Percentiles rank a stretch among this genome's conserved stretches.
These are phyloP conservation scores for Catunica adiposa DNA, from an alignment of 2,329 filamentous ascomycete species.

Conservation along the genomic window DNA sequence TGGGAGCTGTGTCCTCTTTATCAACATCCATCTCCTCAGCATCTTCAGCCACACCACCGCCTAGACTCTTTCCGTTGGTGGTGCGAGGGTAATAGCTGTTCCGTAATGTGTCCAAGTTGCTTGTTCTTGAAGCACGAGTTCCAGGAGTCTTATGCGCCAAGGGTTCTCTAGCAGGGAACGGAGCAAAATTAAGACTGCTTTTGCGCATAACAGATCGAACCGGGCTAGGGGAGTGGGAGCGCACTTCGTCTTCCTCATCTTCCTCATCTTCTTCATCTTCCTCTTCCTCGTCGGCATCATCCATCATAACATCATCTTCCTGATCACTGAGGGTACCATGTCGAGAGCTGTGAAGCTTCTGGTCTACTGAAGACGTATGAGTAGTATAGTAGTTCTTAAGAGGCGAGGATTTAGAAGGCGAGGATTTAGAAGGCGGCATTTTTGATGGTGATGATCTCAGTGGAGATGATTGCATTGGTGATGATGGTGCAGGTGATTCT, in stretches of 20 bases:
- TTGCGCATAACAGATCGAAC: constrained; percentile 67
- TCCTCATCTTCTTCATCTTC: no score
- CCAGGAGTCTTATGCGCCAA: constrained; percentile 74
- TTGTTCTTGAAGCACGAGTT: constrained; percentile 54
- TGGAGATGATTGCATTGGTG: constrained; percentile 2
- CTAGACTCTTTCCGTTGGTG: constrained; percentile 58
- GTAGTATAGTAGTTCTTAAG: not conserved
- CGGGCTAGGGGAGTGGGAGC: constrained; percentile 56
- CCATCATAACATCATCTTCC: constrained; percentile 12
- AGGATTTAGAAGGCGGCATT: not conserved
- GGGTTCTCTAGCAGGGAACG: constrained; percentile 79
- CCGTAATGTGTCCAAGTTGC: constrained; percentile 57
- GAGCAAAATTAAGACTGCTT: constrained; percentile 88
- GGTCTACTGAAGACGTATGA: not conserved
- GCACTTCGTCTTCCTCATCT: constrained; percentile 39
- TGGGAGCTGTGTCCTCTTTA: constrained; percentile 29
- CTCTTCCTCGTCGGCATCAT: constrained; percentile 14
- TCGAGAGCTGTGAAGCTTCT: not conserved
- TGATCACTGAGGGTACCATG: constrained; percentile 7
- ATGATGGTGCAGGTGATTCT: not conserved
- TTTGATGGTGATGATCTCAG: not conserved
- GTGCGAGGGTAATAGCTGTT: constrained; percentile 58
- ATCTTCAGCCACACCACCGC: constrained; percentile 30
- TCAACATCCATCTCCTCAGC: constrained; percentile 36
- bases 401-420: not conserved